Evolutionary conservation across 208 protist genomes (phyloP), one percentile per base, ranked within the genome.

Genomic region (Jaenimonas drosophilae): DNA sequence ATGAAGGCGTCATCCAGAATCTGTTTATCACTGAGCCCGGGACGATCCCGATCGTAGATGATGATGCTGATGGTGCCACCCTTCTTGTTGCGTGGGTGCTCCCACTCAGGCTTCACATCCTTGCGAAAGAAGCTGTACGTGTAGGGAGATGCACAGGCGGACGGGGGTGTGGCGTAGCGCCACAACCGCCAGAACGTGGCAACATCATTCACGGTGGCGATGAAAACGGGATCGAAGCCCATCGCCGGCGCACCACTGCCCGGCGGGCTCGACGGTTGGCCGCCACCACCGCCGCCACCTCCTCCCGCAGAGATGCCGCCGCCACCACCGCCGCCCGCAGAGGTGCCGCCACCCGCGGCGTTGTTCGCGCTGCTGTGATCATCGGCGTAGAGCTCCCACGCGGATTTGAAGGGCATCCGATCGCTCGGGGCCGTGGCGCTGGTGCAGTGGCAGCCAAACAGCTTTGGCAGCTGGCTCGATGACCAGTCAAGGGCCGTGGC

Each of bases 51-150:
- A 45, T 92, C 83, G 47, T 75, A 92, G 24, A 92, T 55, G 11
- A 83, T 66, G 28, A 92, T 70, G 9, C 59, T 76, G 56, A 92
- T 76, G 2, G 73, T 92, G 42, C 83, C 83, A 26, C 83, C 83
- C 29, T 82, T 79, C 55, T 76, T 78, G 47, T 92, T 92, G 34
- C 83, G 75, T 12, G 78, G 61, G 54, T 86, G 67, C 61, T 92
- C 76, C 83, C 83, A 92, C 60, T 85, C 78, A 3, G 83, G 83
- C 26, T 69, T 70, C 49, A 92, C 77, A 42, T 85, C 70, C 19
- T 83, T 70, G 25, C 83, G 71, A 62, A 92, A 92, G 70, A 72
- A 92, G 42, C 72, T 76, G 67, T 92, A 92, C 14, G 83, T 92
- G 63, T 74, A 88, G 38, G 76, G 51, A 0, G 62, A 61, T 19